A percentile compares a stretch with the other conserved stretches of the same genome.
Conservation (phyloP, 805 yeast species). For the Candida ortonii region DNA sequence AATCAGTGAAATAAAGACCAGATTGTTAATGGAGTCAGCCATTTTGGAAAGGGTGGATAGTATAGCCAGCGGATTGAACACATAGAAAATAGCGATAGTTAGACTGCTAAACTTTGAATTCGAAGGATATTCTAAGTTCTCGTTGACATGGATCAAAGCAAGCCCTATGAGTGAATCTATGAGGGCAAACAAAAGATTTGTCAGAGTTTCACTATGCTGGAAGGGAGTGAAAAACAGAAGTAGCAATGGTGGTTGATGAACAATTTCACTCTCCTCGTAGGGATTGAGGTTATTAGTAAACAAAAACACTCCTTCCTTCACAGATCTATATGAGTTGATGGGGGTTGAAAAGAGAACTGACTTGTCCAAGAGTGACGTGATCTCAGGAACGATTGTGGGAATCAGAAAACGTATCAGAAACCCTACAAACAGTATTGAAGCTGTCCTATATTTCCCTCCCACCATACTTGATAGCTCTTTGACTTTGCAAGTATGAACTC, state of each 20-base stretch:
- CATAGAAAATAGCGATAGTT: constrained; percentile 48
- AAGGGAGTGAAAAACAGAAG: constrained; percentile 47
- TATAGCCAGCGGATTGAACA: constrained; percentile 78
- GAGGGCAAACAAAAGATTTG: constrained; percentile 49
- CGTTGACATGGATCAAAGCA: constrained; percentile 49
- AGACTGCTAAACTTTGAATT: constrained; percentile 16
- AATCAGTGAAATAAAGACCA: constrained; percentile 48
- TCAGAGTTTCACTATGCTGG: constrained; percentile 21
- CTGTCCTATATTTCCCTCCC: too few species aligned
- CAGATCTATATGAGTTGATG: constrained; percentile 59
- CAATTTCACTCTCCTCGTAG: constrained; percentile 75
- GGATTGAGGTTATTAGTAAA: constrained; percentile 55
- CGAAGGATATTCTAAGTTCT: constrained; percentile 31
- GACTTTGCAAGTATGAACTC: too few species aligned
- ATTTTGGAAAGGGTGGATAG: constrained; percentile 69
- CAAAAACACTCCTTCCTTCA: constrained; percentile 67
- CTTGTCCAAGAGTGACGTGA: constrained; percentile 38
- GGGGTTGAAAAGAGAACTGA: constrained; percentile 72
- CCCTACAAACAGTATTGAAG: constrained; percentile 25
- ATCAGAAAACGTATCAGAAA: constrained; percentile 24
- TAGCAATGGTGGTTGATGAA: constrained; percentile 80
- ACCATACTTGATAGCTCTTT: too few species aligned
- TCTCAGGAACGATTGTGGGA: constrained; percentile 30
- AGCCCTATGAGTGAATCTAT: constrained; percentile 59
- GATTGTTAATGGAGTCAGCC: constrained; percentile 57